Evolutionary conservation across 345 rosid species (phyloP), one percentile per base, ranked within the genome.

Genomic region (Odontarrhena argentea): DNA sequence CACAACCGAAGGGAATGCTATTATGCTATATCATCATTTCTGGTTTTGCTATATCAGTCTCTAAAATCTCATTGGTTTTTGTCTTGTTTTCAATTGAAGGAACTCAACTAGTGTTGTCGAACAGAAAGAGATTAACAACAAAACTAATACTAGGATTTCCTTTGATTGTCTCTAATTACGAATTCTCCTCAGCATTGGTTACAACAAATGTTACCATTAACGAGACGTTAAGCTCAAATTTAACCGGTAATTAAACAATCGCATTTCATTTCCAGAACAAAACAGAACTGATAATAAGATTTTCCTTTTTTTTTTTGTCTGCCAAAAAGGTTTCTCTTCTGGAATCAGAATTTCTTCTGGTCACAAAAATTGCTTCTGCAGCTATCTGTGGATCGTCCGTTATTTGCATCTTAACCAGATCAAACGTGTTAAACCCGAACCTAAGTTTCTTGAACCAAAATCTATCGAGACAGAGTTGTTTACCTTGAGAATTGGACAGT

Each of bases 371-470:
- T 18, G 22, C 95, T 78, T 92, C 96, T 10, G 86, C 89, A 34
- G 95, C 91, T 75, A 89, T 80, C 69, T 81, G 78, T n/a, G 98
- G 98, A 71, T 92, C 88, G 52, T 83, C 93, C 93, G 86, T 89
- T 47, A 92, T 67, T 76, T 89, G 82, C 69, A 76, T 65, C 41
- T 47, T 40, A 36, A 53, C 45, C 5, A 41, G 43, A 13, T 47
- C 38, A 37, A 47, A 15, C 34, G 51, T 30, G 3, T 3, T 2
- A 25, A 34, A 15, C 11, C 56, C 14, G 2, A 22, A 44, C 8
- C 7, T 47, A 24, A 8, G 6, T 32, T 4, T 32, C 36, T 4
- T 4, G 7, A 32, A 4, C 6, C 22, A 18, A 18, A 18, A 18
- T 18, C 22, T 18, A 18, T 18, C 22, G 7, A 32, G 7, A 13